Evolutionary conservation across 2,329 filamentous ascomycete species (phyloP), one percentile per base, ranked within the genome.

Genomic region (Eutypella sp.): DNA sequence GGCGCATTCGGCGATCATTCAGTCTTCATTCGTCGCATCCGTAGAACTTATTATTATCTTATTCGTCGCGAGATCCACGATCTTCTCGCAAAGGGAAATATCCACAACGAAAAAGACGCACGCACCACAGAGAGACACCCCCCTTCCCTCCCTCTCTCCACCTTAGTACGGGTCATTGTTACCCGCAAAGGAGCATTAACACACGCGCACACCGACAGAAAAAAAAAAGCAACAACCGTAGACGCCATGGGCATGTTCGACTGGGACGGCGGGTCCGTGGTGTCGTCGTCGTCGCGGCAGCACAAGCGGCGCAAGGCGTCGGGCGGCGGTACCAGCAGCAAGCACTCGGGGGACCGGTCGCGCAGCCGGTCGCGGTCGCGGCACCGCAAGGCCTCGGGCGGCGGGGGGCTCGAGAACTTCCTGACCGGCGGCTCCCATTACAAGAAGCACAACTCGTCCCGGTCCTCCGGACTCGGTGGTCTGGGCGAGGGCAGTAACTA

Each of bases 181-280:
- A 7, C 25, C 29, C 29, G 29, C 29, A 33, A 33, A 33, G 4
- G 16, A 33, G 5, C 16, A 33, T 13, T 7, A 29, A 7, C 25
- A 33, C 29, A 33, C n/a, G n/a, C n/a, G n/a, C n/a, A n/a, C n/a
- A n/a, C n/a, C n/a, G n/a, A n/a, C n/a, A n/a, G n/a, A n/a, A n/a
- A n/a, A n/a, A n/a, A n/a, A n/a, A n/a, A n/a, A n/a, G n/a, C n/a
- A n/a, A n/a, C n/a, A n/a, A n/a, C n/a, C n/a, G n/a, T n/a, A n/a
- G n/a, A n/a, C n/a, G n/a, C n/a, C n/a, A 67, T 54, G 2, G 64
- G 68, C 29, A 66, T 60, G 24, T 64, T 57, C 2, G 64, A 63
- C 40, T 72, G 47, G 11, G 60, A 33, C 18, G 72, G 53, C 69
- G 68, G 72, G 24, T 71, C 63, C 56, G 69, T 70, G 36, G 67